Percentiles rank a stretch among this genome's conserved stretches.
Evolutionary conservation across 805 yeast species (phyloP).

Genomic region (Cyberlindnera maritima): DNA sequence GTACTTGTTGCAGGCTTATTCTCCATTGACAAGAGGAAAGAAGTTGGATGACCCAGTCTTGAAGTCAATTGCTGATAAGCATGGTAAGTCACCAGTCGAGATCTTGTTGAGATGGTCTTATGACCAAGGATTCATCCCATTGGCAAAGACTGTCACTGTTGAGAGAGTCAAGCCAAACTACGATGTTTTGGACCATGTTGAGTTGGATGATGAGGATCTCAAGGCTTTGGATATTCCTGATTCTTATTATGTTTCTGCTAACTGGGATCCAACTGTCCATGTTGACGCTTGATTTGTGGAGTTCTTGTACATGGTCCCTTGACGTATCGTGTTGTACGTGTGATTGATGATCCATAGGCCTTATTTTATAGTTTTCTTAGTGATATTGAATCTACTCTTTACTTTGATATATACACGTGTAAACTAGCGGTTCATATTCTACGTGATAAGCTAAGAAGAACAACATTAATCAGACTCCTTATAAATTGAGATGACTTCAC

Average conservation of each 20-base stretch:
- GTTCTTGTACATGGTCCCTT: no score
- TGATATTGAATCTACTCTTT: no score
- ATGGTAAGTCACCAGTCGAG: constrained; percentile 19
- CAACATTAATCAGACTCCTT: no score
- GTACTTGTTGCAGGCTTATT: constrained; percentile 21
- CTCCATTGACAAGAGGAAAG: constrained; percentile 24
- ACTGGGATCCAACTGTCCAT: constrained; percentile 22
- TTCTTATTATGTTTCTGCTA: constrained; percentile 16
- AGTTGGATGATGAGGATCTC: constrained; percentile 21
- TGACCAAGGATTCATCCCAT: constrained; percentile 22
- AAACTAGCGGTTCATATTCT: no score
- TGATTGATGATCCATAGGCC: no score
- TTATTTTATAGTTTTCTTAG: no score
- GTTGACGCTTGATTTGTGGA: neutral
- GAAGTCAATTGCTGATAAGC: constrained; percentile 21
- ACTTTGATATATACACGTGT: no score
- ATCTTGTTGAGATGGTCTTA: constrained; percentile 24
- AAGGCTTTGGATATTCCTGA: constrained; percentile 20
- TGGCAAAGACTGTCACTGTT: constrained; percentile 21
- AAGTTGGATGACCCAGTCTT: constrained; percentile 22
- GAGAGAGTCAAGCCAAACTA: constrained; percentile 19
- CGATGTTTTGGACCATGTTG: constrained; percentile 19
- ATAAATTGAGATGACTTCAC: no score
- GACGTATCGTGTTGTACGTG: no score
- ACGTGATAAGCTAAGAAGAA: no score